These are phyloP conservation scores for Castanopsis chinensis DNA, from an alignment of 306 rosid genomes.

Conservation along the genomic window DNA sequence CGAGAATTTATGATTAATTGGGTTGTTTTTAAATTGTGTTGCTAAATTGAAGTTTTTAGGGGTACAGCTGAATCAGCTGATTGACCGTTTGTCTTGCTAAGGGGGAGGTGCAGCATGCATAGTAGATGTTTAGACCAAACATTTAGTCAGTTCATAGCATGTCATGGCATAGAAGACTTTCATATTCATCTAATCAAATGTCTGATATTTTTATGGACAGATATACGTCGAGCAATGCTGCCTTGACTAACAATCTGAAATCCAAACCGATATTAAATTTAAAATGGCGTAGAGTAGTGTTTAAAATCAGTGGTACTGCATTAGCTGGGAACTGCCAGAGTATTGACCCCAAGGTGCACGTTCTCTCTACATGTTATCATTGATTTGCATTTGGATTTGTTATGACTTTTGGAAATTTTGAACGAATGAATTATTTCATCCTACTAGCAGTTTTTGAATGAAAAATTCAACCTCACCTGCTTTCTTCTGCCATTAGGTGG, in stretches of 20 bases:
- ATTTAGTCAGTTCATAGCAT: neutral
- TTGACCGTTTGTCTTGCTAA: neutral
- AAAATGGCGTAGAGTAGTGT: constrained; percentile 45
- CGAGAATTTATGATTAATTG: neutral
- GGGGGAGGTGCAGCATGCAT: neutral
- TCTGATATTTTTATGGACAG: constrained; percentile 22
- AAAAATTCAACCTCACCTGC: constrained; percentile 33
- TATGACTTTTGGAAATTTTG: constrained; percentile 9
- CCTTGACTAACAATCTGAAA: constrained; percentile 20
- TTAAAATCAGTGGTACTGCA: constrained; percentile 50
- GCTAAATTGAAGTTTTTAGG: neutral
- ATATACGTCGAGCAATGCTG: constrained; percentile 24
- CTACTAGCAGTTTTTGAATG: constrained; percentile 28
- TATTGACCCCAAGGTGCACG: constrained; percentile 43
- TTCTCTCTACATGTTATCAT: constrained; percentile 2
- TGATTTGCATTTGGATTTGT: neutral
- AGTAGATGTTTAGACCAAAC: neutral
- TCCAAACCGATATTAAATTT: constrained; percentile 25
- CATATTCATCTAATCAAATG: neutral
- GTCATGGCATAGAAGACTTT: neutral
- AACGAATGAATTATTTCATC: constrained; percentile 14
- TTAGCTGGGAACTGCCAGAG: constrained; percentile 48
- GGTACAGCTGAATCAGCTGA: neutral
- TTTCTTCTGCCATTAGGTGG: constrained; percentile 41
- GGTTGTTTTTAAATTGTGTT: neutral